Conservation (phyloP, 1,139 yeast species). For the Ogataea hybrid region DNA sequence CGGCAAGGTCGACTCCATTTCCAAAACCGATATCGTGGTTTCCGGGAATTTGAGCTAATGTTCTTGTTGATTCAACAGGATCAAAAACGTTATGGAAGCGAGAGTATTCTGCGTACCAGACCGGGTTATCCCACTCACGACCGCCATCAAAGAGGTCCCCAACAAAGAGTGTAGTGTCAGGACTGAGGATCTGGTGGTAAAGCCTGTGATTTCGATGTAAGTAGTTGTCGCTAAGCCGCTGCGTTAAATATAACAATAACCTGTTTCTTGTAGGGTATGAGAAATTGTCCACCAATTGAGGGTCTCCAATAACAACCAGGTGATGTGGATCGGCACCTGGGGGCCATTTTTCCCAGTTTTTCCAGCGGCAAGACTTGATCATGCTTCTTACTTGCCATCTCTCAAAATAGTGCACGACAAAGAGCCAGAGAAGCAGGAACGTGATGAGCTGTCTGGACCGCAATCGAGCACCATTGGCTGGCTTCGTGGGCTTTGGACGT, state of each 20-base stretch:
- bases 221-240: slow-evolving; percentile 64
- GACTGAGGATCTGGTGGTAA: slow-evolving; percentile 58
- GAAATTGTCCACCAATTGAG: slow-evolving; percentile 56
- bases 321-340: slow-evolving; percentile 46
- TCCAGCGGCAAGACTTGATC: slow-evolving; percentile 59
- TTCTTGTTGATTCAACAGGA: slow-evolving; percentile 40
- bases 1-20: slow-evolving; percentile 51
- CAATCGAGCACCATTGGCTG: neutral
- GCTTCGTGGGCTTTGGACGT: slow-evolving; percentile 1
- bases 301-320: slow-evolving; percentile 68
- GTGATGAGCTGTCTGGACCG: slow-evolving; percentile 14
- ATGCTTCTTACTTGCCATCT: slow-evolving; percentile 50
- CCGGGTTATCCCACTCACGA: slow-evolving; percentile 71
- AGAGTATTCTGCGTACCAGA: slow-evolving; percentile 70
- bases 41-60: slow-evolving; percentile 68
- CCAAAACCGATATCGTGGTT: slow-evolving; percentile 97
- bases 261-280: slow-evolving; percentile 61
- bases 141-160: slow-evolving; percentile 98
- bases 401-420: slow-evolving; percentile 58
- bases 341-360: slow-evolving; percentile 58
- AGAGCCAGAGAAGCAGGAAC: slow-evolving; percentile 43
- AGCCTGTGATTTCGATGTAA: slow-evolving; percentile 72
- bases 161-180: slow-evolving; percentile 73
- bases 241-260: slow-evolving; percentile 44
- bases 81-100: slow-evolving; percentile 69